These are phyloP conservation scores for Bidens hawaiensis DNA, from an alignment of 140 eudicot genomes.

Conservation along the genomic window DNA sequence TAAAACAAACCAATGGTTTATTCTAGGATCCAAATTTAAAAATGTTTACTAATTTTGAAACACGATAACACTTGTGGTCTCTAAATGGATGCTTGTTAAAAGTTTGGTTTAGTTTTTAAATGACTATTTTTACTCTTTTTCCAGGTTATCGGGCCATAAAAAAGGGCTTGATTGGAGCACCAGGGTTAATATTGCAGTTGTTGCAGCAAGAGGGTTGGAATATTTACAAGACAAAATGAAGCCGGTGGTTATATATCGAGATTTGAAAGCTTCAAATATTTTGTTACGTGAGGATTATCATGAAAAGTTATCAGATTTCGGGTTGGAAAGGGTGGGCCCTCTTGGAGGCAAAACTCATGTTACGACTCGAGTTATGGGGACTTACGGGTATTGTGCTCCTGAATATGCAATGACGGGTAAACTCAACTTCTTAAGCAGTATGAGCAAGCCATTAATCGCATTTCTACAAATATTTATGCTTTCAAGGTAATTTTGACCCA, in stretches of 20 bases:
- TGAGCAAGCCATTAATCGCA: too few relatives aligned
- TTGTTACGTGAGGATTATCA: conserved; percentile 79
- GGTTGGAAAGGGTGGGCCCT: conserved; percentile 88
- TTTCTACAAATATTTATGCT: too few relatives aligned
- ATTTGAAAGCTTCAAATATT: conserved; percentile 81
- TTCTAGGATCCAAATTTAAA: too few relatives aligned
- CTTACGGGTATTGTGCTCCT: conserved; percentile 97
- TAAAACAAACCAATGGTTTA: too few relatives aligned
- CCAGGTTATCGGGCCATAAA: conserved; percentile 37
- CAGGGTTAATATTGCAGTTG: conserved; percentile 92
- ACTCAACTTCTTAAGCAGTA: too few relatives aligned
- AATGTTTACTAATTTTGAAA: too few relatives aligned
- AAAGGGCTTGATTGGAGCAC: conserved; percentile 74
- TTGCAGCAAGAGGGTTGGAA: conserved; percentile 87
- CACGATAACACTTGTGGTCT: too few relatives aligned
- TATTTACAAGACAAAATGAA: conserved; percentile 82
- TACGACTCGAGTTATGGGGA: conserved; percentile 97
- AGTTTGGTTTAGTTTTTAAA: too few relatives aligned
- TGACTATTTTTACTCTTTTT: conserved; percentile 15
- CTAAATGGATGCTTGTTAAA: too few relatives aligned
- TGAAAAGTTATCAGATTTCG: conserved; percentile 89
- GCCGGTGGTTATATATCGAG: conserved; percentile 85
- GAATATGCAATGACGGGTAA: conserved; percentile 98
- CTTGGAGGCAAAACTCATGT: conserved; percentile 85
- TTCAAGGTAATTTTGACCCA: too few relatives aligned